These are phyloP conservation scores for Trichosporon sp. DNA, from an alignment of 1,284 basidiomycete species.

Conservation along the genomic window DNA sequence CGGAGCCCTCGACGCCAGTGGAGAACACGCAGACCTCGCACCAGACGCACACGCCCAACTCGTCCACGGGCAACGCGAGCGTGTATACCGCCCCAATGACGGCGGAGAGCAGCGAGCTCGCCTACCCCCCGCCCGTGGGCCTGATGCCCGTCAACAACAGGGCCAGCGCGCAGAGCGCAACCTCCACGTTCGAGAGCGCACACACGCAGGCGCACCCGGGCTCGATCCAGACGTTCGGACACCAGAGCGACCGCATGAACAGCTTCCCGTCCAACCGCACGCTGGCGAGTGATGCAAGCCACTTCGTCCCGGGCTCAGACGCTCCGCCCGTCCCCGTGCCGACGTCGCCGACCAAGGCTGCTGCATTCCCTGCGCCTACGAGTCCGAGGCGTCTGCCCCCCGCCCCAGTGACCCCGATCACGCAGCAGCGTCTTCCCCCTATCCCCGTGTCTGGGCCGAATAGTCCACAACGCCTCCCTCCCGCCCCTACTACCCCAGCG, in stretches of 20 bases:
- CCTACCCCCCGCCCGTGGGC: not conserved
- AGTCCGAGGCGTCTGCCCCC: not conserved
- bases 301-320: not conserved
- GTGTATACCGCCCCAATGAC: constrained; percentile 1
- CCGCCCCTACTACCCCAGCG: not conserved
- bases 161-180: constrained; percentile 4
- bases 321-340: constrained; percentile 8
- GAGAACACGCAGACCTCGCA: constrained; percentile 20
- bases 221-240: not conserved
- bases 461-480: not conserved
- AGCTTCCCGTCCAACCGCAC: constrained; percentile 2
- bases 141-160: not conserved
- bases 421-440: constrained; percentile 4
- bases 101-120: not conserved
- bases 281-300: not conserved
- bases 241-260: not conserved
- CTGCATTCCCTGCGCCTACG: not conserved
- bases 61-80: not conserved
- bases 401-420: not conserved
- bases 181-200: not conserved
- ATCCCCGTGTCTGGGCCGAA: too few relatives aligned
- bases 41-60: constrained; percentile 18
- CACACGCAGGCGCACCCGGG: not conserved
- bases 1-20: constrained; percentile 28
- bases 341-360: constrained; percentile 11